A percentile compares a stretch with the other conserved stretches of the same genome.
Conservation (phyloP, 352 stramenopile species). For the Phytophthora nicotianae region DNA sequence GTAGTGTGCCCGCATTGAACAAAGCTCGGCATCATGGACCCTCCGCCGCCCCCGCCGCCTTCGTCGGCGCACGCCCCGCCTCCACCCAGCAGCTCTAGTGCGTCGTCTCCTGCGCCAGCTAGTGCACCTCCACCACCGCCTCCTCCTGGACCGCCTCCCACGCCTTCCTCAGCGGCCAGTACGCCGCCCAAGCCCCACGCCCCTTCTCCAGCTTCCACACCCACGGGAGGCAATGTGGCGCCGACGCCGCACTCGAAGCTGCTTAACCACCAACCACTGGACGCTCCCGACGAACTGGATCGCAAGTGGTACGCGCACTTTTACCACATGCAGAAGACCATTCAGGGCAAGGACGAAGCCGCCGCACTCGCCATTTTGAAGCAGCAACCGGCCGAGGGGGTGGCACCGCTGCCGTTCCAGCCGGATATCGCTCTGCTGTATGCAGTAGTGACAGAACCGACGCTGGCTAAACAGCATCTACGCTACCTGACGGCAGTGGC, state of each 20-base stretch:
- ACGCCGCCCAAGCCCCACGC: constrained; percentile 12
- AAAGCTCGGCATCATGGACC: constrained; percentile 22
- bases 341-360: constrained; percentile 74
- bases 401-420: constrained; percentile 64
- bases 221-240: constrained; percentile 27
- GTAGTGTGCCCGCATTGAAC: constrained; percentile 10
- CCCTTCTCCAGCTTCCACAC: constrained; percentile 32
- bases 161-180: constrained; percentile 16
- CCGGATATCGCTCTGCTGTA: constrained; percentile 83
- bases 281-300: constrained; percentile 77
- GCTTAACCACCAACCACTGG: constrained; percentile 73
- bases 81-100: background rate
- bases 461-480: constrained; percentile 76
- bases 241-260: constrained; percentile 71
- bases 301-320: constrained; percentile 89
- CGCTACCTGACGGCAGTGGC: constrained; percentile 73
- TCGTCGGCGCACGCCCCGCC: constrained; percentile 2
- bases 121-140: constrained; percentile 42
- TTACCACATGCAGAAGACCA: constrained; percentile 85
- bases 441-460: constrained; percentile 71
- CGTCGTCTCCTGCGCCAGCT: background rate
- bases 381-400: constrained; percentile 43
- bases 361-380: constrained; percentile 64
- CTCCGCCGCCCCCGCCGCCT: constrained; percentile 25
- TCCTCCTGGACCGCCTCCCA: constrained; percentile 42